Percentiles rank a stretch among this genome's conserved stretches.
These are phyloP conservation scores for Dioscorea dumetorum DNA, from an alignment of 106 monocot genomes.

Conservation along the genomic window DNA sequence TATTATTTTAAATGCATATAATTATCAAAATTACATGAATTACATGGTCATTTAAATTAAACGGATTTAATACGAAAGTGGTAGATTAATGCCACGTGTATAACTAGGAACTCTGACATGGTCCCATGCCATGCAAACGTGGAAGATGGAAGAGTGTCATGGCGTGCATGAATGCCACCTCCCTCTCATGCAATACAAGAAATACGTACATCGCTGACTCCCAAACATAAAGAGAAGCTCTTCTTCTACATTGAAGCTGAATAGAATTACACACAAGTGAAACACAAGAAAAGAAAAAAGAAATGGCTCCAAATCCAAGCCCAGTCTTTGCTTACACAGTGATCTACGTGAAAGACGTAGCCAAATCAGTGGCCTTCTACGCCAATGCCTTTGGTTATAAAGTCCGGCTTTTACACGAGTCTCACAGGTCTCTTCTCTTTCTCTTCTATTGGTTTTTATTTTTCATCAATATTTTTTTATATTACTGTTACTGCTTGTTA, in stretches of 20 bases:
- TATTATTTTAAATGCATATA: too few relatives aligned
- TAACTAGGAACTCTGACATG: too few relatives aligned
- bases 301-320: conserved; percentile 14
- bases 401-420: conserved; percentile 61
- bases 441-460: neutral
- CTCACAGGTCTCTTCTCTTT: conserved; percentile 27
- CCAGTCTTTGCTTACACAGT: conserved; percentile 71
- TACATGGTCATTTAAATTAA: too few relatives aligned
- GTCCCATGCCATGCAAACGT: neutral
- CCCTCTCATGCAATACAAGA: neutral
- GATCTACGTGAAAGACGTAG: conserved; percentile 82
- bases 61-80: too few relatives aligned
- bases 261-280: neutral
- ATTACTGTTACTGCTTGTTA: too few relatives aligned
- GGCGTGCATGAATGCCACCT: conserved; percentile 7
- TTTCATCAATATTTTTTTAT: neutral
- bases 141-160: neutral
- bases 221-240: neutral
- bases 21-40: too few relatives aligned
- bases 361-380: conserved; percentile 66
- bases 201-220: neutral
- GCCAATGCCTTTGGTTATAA: conserved; percentile 62
- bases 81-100: too few relatives aligned
- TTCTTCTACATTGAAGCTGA: too few relatives aligned
- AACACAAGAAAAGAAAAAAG: neutral